Percentiles rank a stretch among this genome's conserved stretches.
Evolutionary conservation across 2,329 filamentous ascomycete genomes (phyloP).

Genomic region (Fusarium incarnatum): DNA sequence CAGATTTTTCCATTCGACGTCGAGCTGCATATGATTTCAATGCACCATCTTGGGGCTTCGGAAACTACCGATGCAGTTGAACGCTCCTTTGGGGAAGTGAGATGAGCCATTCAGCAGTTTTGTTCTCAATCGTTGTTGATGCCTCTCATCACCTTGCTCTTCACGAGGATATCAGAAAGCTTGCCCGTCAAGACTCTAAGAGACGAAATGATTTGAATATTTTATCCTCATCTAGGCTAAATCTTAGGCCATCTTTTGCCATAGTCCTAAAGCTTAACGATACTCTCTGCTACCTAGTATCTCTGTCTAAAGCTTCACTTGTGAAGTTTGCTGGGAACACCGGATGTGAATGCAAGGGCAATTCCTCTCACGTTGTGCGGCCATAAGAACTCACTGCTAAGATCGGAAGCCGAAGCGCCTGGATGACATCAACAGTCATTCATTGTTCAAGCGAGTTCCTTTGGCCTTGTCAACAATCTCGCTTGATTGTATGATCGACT

Average conservation of each 20-base stretch:
- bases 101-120: not conserved
- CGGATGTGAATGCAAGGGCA: not conserved
- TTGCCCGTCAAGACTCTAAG: not conserved
- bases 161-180: not conserved
- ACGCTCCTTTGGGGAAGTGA: not conserved
- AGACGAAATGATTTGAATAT: not conserved
- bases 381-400: not conserved
- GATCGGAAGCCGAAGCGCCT: not conserved
- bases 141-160: not conserved
- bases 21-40: conserved; percentile 13
- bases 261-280: not conserved
- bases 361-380: not conserved
- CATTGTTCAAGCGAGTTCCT: not conserved
- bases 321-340: not conserved
- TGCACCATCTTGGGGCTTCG: not conserved
- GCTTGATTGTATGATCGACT: not conserved
- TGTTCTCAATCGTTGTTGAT: not conserved
- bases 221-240: not conserved
- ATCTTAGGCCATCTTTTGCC: not conserved
- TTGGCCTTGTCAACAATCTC: not conserved
- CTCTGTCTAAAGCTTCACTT: not conserved
- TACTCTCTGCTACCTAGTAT: not conserved
- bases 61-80: conserved; percentile 4
- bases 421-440: not conserved
- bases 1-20: not conserved